phyloP scores from a whole-genome alignment of 2,329 filamentous ascomycete genomes.

The Mycosphaerella sp. region DNA sequence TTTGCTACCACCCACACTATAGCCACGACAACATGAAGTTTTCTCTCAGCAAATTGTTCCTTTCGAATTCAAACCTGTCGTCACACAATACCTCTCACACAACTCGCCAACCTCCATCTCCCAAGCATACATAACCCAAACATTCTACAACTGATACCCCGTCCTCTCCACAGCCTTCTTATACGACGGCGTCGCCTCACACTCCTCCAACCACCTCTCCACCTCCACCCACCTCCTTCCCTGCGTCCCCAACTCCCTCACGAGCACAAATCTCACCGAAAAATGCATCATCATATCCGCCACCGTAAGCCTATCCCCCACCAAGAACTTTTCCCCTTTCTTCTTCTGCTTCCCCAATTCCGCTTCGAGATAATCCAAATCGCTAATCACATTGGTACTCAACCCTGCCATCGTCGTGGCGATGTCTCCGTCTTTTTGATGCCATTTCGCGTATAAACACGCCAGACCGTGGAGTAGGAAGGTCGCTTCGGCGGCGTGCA shows the following conservation, averaged over 20 bases:
- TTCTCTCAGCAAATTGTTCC: no score
- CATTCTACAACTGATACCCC: slow-evolving; percentile 30
- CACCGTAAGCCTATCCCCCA: slow-evolving; percentile 39
- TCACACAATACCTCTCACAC: no score
- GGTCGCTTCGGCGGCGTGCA: slow-evolving; percentile 45
- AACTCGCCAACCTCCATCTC: no score
- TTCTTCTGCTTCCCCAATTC: slow-evolving; percentile 38
- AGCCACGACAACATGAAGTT: no score
- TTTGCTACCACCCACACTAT: no score
- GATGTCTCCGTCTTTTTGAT: slow-evolving; percentile 35
- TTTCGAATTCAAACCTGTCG: no score
- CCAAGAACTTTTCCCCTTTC: slow-evolving; percentile 37
- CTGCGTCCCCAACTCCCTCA: slow-evolving; percentile 35
- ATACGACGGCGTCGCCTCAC: slow-evolving; percentile 35
- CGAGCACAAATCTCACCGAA: slow-evolving; percentile 36
- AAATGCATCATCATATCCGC: slow-evolving; percentile 46
- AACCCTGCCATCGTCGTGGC: slow-evolving; percentile 37
- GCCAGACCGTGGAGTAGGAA: slow-evolving; percentile 43
- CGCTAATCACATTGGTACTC: slow-evolving; percentile 41
- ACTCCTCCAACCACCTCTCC: slow-evolving; percentile 36
- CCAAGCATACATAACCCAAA: no score
- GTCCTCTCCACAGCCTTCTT: slow-evolving; percentile 40
- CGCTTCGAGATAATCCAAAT: slow-evolving; percentile 42
- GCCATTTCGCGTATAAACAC: slow-evolving; percentile 42
- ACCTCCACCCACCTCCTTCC: slow-evolving; percentile 34